Base-by-base conservation (phyloP, 371 early-diverging fungal genomes). In the Massospora cicadina region DNA sequence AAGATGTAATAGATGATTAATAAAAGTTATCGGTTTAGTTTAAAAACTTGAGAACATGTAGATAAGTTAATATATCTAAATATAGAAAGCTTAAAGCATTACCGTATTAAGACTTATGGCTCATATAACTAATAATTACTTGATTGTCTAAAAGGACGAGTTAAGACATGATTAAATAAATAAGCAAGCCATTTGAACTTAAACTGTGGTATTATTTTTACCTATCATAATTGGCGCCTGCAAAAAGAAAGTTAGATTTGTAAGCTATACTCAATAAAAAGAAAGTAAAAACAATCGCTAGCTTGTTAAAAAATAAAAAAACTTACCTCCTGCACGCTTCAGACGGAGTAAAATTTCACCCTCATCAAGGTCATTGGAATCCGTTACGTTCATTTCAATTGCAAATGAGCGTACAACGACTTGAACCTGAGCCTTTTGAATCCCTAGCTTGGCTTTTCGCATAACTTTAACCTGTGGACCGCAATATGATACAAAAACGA, bases 371-470 rank as follows among this genome's bases (percentile, higher is more conserved):
- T 83, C 84, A 3, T 71, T 65, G 7, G 58, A 60, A 21, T 74
- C 73, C 32, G 74, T 73, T 0, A 89, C 90, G 25, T 84, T 75
- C 21, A 90, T 70, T 71, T 91, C 90, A 58, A 89, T 81, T 23
- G 88, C 84, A 66, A 78, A 88, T 64, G 68, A 75, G 64, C 80
- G 78, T 54, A 89, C 56, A 28, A 88, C 76, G 28, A 72, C 75
- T 80, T 87, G 89, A 59, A 91, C 88, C 57, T 86, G 86, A 12
- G 84, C 71, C 67, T 88, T 85, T 71, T 91, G 92, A 54, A 79
- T 76, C 59, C 85, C 78, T 28, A 93, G 72, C 72, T 88, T 89
- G 27, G 90, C 93, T 67, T 85, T 85, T 32, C 90, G 81, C 91
- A 91, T 89, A 63, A 88, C 74, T 68, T 84, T 84, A n/a, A 89